Base-by-base conservation (phyloP, 495 filamentous ascomycete genomes). In the Aspergillus asperescens region DNA sequence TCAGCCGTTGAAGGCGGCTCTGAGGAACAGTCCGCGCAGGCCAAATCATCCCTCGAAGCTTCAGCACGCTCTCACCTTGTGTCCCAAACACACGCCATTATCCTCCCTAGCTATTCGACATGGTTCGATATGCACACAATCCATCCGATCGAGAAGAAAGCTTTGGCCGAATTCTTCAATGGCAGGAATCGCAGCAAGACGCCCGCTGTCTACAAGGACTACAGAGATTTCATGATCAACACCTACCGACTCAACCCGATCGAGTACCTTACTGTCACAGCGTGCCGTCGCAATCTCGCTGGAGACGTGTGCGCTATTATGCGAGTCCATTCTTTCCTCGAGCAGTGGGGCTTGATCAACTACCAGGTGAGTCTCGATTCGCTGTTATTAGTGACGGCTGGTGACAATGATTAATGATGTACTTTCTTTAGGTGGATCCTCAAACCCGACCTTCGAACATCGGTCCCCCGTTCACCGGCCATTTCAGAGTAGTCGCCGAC, bases 221-320 rank as follows among this genome's bases (percentile, higher is more conserved):
- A 97, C 69, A 84, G 93, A 54, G 92, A 97, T 62, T 98, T 98
- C 69, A 98, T 98, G 93, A 92, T 98, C 68, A 97, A 97, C 66
- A 95, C 93, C 15, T 98, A 98, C 69, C 82, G 93, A 18, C 71
- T 98, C 42, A 97, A 96, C 65, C 93, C 93, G 3, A 79, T 88
- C 22, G 93, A 98, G 69, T 98, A 98, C 63, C 77, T 98, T 34
- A 98, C 94, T 13, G 90, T 98, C 48, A 98, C 93, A 8, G 93
- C 93, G n/a, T 98, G 93, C 65, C 77, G 93, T 55, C 83, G 93
- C 48, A 98, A 98, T 66, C 77, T 98, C 56, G 91, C 94, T 7
- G 93, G 93, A 54, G 93, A 98, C 71, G 93, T 98, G 47, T 97
- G 93, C 68, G 93, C 94, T 12, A 97, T 98, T 57, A 96, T 97